Base-by-base conservation (phyloP, 192 early-diverging fungal genomes). In the Linnemannia zychae region DNA sequence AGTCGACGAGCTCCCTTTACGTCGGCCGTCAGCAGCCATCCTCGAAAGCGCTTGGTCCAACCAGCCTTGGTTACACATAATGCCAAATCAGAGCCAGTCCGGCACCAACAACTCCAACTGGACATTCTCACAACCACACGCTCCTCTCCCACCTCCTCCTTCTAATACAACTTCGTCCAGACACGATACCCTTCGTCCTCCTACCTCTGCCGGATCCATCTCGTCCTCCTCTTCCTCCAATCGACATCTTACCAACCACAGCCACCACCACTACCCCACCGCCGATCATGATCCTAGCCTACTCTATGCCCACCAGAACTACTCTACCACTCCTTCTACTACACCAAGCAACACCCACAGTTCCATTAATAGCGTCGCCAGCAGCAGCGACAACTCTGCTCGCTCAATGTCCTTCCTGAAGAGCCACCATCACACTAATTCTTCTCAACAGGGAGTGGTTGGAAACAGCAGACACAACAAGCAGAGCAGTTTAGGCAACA, bases 41-140 rank as follows among this genome's bases (percentile, higher is more conserved):
- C 28, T 71, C 46, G 16, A 44, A 18, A 47, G 24, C 40, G 46
- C 70, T 47, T 47, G 44, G 24, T 31, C 40, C 24, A 16, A 71
- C 70, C 46, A n/a, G 44, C 20, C 65, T 20, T 78, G 60, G 71
- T 73, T 78, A 78, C 70, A 78, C 77, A 71, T 36, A 75, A 75
- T 75, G 74, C 11, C 79, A 46, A n/a, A 76, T 76, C 80, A 71
- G 69, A 69, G 80, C 70, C 80, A 82, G 63, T 18, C 71, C 40
- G 18, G 44, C 38, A 31, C 50, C 31, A 49, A 46, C 57, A 47
- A n/a, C 67, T n/a, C 12, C 33, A 37, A 31, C 57, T 63, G 57
- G 57, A 63, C 28, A 31, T 63, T 28, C 9, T 63, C 57, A 63
- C 57, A 63, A 31, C 57, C 57, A 63, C 57, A 28, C 28, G 57